Conservation (phyloP, 2,329 filamentous ascomycete species). For the Colletotrichum sp. region DNA sequence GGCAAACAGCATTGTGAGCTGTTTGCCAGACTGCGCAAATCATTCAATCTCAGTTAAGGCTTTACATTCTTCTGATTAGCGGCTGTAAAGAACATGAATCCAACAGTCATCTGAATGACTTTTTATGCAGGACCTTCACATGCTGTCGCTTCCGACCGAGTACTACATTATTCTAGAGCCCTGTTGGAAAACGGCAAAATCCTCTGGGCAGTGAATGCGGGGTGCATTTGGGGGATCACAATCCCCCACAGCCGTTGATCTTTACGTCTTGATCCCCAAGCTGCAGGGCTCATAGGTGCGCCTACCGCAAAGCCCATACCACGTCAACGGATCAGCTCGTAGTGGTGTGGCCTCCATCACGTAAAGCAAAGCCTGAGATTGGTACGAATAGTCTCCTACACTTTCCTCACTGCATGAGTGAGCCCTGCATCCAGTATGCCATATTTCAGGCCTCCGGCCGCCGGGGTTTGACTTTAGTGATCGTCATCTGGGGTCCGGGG, state of each 20-base stretch:
- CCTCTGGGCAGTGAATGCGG: neutral
- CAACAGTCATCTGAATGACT: neutral
- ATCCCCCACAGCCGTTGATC: neutral
- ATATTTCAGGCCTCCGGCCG: neutral
- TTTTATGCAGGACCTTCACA: neutral
- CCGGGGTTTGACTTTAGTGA: neutral
- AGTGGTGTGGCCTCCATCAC: neutral
- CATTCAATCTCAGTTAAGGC: accelerated
- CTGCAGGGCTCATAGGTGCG: neutral
- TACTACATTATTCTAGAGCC: neutral
- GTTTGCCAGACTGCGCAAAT: neutral
- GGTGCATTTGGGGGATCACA: neutral
- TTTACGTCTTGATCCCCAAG: neutral
- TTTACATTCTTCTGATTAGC: neutral
- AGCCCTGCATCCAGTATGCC: neutral
- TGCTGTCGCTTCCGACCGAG: neutral
- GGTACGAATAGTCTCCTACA: neutral
- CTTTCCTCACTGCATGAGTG: neutral
- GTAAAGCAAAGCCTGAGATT: neutral
- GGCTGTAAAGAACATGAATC: neutral
- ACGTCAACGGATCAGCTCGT: neutral
- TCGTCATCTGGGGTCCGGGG: neutral
- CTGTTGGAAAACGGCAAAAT: neutral
- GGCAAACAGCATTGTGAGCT: neutral
- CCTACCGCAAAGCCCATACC: neutral